Conservation (phyloP, 1,284 basidiomycete genomes). For the Rhodotorula sp. region DNA sequence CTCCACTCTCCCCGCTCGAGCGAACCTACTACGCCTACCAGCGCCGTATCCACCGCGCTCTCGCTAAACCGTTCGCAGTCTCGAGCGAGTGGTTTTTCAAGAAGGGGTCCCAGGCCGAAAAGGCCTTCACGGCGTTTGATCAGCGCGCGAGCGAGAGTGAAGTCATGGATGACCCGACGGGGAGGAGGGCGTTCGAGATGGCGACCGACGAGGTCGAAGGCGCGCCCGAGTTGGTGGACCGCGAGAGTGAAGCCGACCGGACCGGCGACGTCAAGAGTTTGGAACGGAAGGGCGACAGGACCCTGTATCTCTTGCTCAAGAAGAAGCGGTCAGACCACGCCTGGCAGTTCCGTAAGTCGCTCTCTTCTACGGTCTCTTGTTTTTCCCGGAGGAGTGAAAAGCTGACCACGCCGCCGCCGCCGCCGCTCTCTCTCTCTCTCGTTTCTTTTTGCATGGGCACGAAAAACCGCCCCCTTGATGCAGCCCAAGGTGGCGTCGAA, state of each 20-base stretch:
- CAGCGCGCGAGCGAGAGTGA: slow-evolving; percentile 42
- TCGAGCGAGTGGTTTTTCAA: slow-evolving; percentile 91
- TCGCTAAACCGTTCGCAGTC: slow-evolving; percentile 79
- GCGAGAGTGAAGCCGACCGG: slow-evolving; percentile 61
- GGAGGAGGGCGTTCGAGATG: slow-evolving; percentile 52
- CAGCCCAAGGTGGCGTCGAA: slow-evolving; percentile 58
- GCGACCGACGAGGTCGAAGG: slow-evolving; percentile 59
- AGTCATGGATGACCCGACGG: slow-evolving; percentile 51
- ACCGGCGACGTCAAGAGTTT: slow-evolving; percentile 67
- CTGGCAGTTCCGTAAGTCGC: slow-evolving; percentile 67
- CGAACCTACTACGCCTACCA: slow-evolving; percentile 84
- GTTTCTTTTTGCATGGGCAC: no score
- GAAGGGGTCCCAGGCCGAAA: slow-evolving; percentile 80
- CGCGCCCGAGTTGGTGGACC: slow-evolving; percentile 51
- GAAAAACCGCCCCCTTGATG: not conserved
- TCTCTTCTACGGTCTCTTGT: not conserved
- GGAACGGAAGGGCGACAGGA: slow-evolving; percentile 76
- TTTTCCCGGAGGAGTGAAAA: no score
- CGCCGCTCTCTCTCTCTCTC: not conserved
- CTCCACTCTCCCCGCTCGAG: slow-evolving; percentile 61
- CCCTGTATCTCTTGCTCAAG: slow-evolving; percentile 77
- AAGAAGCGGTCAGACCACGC: slow-evolving; percentile 57
- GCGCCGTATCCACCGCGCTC: slow-evolving; percentile 72
- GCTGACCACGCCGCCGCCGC: not conserved
- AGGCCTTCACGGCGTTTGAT: slow-evolving; percentile 58